phyloP scores from a whole-genome alignment of 306 rosid genomes.

The Vigna reflexopilosa region DNA sequence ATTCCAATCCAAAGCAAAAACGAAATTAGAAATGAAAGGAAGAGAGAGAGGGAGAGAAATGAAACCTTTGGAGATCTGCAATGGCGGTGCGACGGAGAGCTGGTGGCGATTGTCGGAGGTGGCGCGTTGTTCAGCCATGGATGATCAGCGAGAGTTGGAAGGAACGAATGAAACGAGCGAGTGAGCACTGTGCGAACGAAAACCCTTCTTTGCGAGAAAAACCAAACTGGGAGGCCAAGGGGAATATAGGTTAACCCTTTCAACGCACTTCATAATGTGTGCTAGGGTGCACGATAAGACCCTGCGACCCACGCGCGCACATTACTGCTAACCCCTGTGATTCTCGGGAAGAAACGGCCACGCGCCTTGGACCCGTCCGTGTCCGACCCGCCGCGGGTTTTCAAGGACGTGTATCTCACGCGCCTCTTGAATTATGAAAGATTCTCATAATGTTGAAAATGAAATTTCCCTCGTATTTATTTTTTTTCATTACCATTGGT shows the following conservation, averaged over 20 bases:
- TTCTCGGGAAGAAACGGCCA: background rate
- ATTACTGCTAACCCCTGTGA: background rate
- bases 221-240: background rate
- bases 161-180: constrained; percentile 1
- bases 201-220: constrained; percentile 46
- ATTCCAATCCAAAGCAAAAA: background rate
- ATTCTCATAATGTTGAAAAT: background rate
- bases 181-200: constrained; percentile 39
- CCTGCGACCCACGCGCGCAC: constrained; percentile 43
- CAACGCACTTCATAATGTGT: constrained; percentile 39
- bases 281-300: constrained; percentile 49
- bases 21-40: background rate
- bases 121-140: constrained; percentile 73
- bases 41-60: too few relatives aligned
- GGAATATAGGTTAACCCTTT: constrained; percentile 46
- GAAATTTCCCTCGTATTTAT: constrained; percentile 36
- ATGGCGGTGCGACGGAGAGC: constrained; percentile 62
- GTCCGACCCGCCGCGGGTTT: background rate
- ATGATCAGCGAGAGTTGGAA: constrained; percentile 50
- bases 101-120: constrained; percentile 61
- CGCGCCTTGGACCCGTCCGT: constrained; percentile 13
- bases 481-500: constrained; percentile 17
- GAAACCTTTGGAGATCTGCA: constrained; percentile 90
- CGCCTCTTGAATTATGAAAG: background rate
- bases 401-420: constrained; percentile 8